Evolutionary conservation across 345 rosid species (phyloP).

Genomic region (Sonneratia alba): DNA sequence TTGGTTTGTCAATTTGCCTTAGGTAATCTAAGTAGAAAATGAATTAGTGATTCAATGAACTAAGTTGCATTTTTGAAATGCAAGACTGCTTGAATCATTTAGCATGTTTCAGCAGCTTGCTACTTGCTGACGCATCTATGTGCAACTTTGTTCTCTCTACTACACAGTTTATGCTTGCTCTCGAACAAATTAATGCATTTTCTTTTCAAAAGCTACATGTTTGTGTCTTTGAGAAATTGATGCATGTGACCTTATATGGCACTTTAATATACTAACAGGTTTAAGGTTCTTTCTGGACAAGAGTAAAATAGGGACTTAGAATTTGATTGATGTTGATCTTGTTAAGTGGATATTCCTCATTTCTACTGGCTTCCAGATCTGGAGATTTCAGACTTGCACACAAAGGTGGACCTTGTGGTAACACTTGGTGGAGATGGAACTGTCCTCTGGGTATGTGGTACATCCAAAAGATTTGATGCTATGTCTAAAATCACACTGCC

Average conservation of each 20-base stretch:
- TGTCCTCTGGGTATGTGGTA: conserved; percentile 78
- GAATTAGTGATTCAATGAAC: no score
- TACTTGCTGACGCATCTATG: neutral
- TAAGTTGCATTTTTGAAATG: no score
- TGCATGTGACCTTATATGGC: neutral
- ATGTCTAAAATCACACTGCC: neutral
- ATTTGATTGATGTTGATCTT: no score
- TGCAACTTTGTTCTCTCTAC: neutral
- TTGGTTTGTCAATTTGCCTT: no score
- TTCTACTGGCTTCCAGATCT: conserved; percentile 38
- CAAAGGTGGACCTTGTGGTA: conserved; percentile 84
- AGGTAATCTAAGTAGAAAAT: no score
- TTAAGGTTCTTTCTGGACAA: no score
- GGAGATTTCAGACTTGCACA: conserved; percentile 62
- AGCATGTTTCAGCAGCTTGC: neutral
- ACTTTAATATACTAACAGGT: neutral
- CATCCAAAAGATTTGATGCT: neutral
- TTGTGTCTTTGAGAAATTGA: neutral
- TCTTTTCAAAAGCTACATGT: neutral
- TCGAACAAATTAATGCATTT: neutral
- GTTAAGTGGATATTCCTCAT: neutral
- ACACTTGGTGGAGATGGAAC: conserved; percentile 99
- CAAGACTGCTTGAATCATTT: no score
- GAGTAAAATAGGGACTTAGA: no score
- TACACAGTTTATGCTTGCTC: neutral